Evolutionary conservation across 2,329 filamentous ascomycete species (phyloP).

Genomic region (Dryadomyces quercivorus): DNA sequence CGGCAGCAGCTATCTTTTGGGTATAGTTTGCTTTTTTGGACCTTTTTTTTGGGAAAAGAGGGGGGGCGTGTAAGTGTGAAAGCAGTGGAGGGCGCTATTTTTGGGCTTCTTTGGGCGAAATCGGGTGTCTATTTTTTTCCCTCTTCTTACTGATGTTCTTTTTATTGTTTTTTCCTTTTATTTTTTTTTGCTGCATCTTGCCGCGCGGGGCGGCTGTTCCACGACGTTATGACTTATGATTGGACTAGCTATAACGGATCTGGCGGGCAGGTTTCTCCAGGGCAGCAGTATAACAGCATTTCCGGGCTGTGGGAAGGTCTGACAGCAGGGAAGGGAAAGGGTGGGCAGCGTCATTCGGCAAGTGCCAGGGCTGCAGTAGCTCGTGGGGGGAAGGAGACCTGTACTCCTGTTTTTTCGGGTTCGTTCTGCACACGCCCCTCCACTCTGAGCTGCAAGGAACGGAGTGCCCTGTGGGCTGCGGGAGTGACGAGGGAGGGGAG

Average conservation of each 20-base stretch:
- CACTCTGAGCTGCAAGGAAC: not conserved
- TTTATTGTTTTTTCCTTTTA: not conserved
- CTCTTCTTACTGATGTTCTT: not conserved
- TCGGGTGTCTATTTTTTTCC: not conserved
- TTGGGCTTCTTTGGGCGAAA: not conserved
- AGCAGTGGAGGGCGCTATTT: conserved; percentile 3
- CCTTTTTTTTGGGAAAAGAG: not conserved
- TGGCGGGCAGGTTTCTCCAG: conserved; percentile 14
- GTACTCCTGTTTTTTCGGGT: not conserved
- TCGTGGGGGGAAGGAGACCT: conserved; percentile 1
- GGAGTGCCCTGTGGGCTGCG: not conserved
- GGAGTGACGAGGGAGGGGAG: conserved; percentile 9
- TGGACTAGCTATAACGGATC: conserved; percentile 27
- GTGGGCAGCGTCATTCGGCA: conserved; percentile 12
- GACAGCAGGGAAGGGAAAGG: conserved; percentile 4
- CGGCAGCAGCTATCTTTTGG: not conserved
- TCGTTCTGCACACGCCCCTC: conserved; percentile 7
- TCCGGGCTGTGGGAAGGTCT: conserved; percentile 2
- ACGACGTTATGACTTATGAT: conserved; percentile 42
- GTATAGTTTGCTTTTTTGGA: not conserved
- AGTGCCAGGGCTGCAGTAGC: conserved; percentile 19
- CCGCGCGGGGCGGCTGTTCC: conserved; percentile 24
- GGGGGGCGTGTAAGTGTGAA: not conserved
- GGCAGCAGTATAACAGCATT: conserved; percentile 26
- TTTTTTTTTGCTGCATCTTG: conserved; percentile 3